Percentiles rank a stretch among this genome's conserved stretches.
These are phyloP conservation scores for Phlebiopsis flavidoalba DNA, from an alignment of 768 basidiomycete species.

Conservation along the genomic window DNA sequence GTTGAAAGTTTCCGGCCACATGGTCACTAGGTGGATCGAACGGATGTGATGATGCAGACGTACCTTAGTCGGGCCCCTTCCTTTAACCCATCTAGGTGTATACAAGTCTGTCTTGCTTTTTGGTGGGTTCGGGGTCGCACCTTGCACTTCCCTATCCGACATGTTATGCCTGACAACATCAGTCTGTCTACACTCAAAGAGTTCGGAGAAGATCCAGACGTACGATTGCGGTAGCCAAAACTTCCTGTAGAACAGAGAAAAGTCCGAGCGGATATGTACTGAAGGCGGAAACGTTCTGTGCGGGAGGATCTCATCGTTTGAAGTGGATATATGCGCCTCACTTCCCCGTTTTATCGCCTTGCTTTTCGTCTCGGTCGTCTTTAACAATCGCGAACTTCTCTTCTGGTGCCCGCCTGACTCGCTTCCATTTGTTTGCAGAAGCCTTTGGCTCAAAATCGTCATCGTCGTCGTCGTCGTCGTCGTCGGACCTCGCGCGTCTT, in stretches of 20 bases:
- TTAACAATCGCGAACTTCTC: neutral
- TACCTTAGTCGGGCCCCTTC: conserved; percentile 58
- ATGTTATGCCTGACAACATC: neutral
- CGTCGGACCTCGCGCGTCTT: neutral
- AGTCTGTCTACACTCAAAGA: too few species aligned
- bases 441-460: neutral
- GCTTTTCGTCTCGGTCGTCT: neutral
- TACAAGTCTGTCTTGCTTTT: conserved; percentile 64
- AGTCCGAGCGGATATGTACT: conserved; percentile 42
- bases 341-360: neutral
- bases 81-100: conserved; percentile 72
- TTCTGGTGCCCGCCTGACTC: neutral
- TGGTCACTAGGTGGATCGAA: neutral
- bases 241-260: conserved; percentile 62
- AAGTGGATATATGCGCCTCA: neutral
- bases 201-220: neutral
- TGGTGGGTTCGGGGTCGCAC: conserved; percentile 56
- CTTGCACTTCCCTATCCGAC: conserved; percentile 11
- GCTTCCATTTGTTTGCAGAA: neutral
- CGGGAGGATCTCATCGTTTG: conserved; percentile 17
- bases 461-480: neutral
- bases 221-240: conserved; percentile 28
- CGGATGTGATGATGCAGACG: neutral
- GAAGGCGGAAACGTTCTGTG: conserved; percentile 47
- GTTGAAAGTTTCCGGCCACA: neutral